A percentile compares a stretch with the other conserved stretches of the same genome.
These are phyloP conservation scores for Barnettozyma wickerhamii DNA, from an alignment of 805 yeast species.

Conservation along the genomic window DNA sequence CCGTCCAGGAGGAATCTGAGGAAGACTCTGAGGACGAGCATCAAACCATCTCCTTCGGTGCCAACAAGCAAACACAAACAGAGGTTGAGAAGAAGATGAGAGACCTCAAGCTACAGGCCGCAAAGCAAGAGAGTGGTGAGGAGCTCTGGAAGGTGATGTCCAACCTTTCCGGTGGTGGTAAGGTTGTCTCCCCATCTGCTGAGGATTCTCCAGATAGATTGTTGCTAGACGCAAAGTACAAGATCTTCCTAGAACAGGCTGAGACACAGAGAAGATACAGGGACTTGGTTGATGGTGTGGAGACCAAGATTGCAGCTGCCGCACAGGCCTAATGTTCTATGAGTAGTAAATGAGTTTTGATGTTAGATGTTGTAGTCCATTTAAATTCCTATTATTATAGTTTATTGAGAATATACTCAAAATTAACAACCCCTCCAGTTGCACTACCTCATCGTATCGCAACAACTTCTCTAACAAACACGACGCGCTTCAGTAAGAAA, in stretches of 20 bases:
- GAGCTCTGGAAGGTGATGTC: slow-evolving; percentile 86
- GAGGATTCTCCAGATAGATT: slow-evolving; percentile 58
- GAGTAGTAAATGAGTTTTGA: too few relatives aligned
- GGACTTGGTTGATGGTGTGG: slow-evolving; percentile 52
- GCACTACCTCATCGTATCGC: too few relatives aligned
- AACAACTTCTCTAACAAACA: too few relatives aligned
- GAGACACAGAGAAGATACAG: slow-evolving; percentile 76
- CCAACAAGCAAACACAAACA: slow-evolving; percentile 50
- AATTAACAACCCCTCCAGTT: too few relatives aligned
- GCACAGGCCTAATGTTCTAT: neutral
- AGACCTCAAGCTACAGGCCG: slow-evolving; percentile 25
- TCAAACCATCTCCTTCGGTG: slow-evolving; percentile 53
- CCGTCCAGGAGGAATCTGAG: slow-evolving; percentile 28
- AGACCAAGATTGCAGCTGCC: slow-evolving; percentile 9
- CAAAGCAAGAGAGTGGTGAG: slow-evolving; percentile 37
- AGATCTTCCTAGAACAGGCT: slow-evolving; percentile 85
- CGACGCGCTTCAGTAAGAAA: too few relatives aligned
- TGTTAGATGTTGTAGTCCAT: too few relatives aligned
- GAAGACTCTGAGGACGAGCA: slow-evolving; percentile 46
- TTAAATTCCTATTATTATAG: too few relatives aligned
- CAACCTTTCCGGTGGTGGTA: slow-evolving; percentile 77
- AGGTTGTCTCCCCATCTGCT: slow-evolving; percentile 65
- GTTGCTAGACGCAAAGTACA: slow-evolving; percentile 74
- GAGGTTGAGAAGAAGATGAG: slow-evolving; percentile 42
- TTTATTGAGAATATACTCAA: too few relatives aligned